Evolutionary conservation across 192 early-diverging fungal species (phyloP).

Genomic region (Spizellomyces sp.): DNA sequence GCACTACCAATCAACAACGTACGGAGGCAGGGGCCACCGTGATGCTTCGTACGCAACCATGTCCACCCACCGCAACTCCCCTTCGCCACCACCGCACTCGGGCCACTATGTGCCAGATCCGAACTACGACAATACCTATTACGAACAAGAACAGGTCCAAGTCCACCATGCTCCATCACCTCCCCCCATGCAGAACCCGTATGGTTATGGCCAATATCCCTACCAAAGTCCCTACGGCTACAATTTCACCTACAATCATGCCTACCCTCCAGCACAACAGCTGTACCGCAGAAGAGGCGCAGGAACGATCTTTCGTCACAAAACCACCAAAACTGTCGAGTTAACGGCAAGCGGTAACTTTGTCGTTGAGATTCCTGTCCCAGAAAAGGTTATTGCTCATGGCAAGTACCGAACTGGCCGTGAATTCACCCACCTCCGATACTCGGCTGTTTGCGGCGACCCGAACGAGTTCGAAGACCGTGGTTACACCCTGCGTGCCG

Average conservation of each 20-base stretch:
- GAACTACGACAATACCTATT: not conserved
- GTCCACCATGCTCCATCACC: not conserved
- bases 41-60: not conserved
- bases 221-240: slow-evolving; percentile 19
- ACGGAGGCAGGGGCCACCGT: too few relatives aligned
- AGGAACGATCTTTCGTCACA: slow-evolving; percentile 47
- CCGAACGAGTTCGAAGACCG: slow-evolving; percentile 72
- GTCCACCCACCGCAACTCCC: not conserved
- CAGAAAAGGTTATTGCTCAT: slow-evolving; percentile 36
- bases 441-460: slow-evolving; percentile 83
- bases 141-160: not conserved
- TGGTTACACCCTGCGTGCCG: slow-evolving; percentile 58
- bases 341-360: slow-evolving; percentile 49
- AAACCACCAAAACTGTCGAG: slow-evolving; percentile 48
- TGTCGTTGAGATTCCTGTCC: slow-evolving; percentile 53
- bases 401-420: slow-evolving; percentile 32
- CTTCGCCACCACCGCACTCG: not conserved
- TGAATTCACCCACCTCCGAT: slow-evolving; percentile 52
- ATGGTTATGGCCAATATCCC: slow-evolving; percentile 8
- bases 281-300: slow-evolving; percentile 4
- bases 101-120: too few relatives aligned
- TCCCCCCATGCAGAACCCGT: not conserved
- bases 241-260: slow-evolving; percentile 15
- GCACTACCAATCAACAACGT: not conserved
- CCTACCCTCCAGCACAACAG: slow-evolving; percentile 19